phyloP scores from a whole-genome alignment of 768 basidiomycete species.

The Phaffia australis region DNA sequence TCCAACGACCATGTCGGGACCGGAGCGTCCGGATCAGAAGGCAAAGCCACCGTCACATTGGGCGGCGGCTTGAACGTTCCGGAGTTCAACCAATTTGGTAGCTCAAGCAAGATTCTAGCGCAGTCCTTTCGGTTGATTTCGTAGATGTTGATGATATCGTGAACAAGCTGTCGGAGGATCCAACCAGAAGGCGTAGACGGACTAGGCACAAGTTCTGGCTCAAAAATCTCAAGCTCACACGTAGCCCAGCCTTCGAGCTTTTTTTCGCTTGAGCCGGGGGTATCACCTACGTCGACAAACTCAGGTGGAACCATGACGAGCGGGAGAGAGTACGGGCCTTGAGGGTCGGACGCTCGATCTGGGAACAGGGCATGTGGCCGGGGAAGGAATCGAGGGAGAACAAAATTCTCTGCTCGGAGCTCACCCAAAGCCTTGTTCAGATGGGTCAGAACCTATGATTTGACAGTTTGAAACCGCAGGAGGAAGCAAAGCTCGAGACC shows the following conservation, averaged over 20 bases:
- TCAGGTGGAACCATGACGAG: slow-evolving; percentile 78
- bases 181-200: slow-evolving; percentile 66
- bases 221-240: slow-evolving; percentile 44
- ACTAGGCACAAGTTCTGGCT: slow-evolving; percentile 64
- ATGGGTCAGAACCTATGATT: slow-evolving; percentile 59
- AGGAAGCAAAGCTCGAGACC: background rate
- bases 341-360: slow-evolving; percentile 35
- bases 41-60: slow-evolving; percentile 35
- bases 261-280: slow-evolving; percentile 15
- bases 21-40: slow-evolving; percentile 39
- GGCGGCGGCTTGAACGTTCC: slow-evolving; percentile 72
- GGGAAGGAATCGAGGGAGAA: slow-evolving; percentile 45
- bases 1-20: slow-evolving; percentile 79
- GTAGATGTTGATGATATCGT: slow-evolving; percentile 75
- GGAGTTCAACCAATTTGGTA: slow-evolving; percentile 51
- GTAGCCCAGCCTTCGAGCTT: slow-evolving; percentile 20
- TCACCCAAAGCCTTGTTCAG: slow-evolving; percentile 53
- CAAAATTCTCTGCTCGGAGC: slow-evolving; percentile 54
- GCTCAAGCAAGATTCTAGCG: slow-evolving; percentile 54
- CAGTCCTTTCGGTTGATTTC: slow-evolving; percentile 95
- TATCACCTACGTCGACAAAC: slow-evolving; percentile 63
- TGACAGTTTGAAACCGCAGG: background rate
- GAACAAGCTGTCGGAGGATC: slow-evolving; percentile 58
- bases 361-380: slow-evolving; percentile 37
- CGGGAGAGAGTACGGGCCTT: slow-evolving; percentile 55